A percentile compares a stretch with the other conserved stretches of the same genome.
phyloP scores from a whole-genome alignment of 164 flowering plant species.

The Magnolia kwangsiensis region DNA sequence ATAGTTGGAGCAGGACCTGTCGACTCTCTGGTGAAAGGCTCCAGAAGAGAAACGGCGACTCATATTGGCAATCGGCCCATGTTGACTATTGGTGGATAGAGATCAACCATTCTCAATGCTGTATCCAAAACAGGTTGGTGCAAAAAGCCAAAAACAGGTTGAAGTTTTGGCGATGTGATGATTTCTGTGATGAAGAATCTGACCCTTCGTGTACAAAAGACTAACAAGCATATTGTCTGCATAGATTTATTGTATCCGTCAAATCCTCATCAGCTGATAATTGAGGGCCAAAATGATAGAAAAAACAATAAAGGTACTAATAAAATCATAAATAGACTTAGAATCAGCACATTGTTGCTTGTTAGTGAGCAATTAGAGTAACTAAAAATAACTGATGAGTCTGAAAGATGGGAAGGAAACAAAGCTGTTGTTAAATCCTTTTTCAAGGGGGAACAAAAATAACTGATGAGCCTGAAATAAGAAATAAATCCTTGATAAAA shows the following conservation, averaged over 20 bases:
- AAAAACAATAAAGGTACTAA: neutral
- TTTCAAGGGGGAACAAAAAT: too few species aligned
- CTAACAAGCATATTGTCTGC: neutral
- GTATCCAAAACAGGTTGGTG: neutral
- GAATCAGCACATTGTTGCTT: too few species aligned
- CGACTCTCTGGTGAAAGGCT: neutral
- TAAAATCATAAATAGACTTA: too few species aligned
- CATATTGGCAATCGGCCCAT: neutral
- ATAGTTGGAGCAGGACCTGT: neutral
- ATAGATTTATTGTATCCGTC: neutral
- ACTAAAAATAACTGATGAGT: too few species aligned
- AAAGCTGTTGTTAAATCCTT: too few species aligned
- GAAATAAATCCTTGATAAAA: too few species aligned
- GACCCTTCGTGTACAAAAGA: neutral
- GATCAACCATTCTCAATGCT: neutral
- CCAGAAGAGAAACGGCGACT: neutral
- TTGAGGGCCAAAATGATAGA: neutral
- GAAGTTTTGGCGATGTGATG: neutral
- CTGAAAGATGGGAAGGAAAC: too few species aligned
- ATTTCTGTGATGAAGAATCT: neutral
- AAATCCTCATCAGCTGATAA: neutral
- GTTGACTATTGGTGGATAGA: neutral
- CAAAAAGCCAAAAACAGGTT: neutral
- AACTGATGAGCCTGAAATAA: too few species aligned
- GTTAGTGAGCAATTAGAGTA: too few species aligned